Evolutionary conservation across 2,329 filamentous ascomycete genomes (phyloP).

Genomic region (Hortaea werneckii): DNA sequence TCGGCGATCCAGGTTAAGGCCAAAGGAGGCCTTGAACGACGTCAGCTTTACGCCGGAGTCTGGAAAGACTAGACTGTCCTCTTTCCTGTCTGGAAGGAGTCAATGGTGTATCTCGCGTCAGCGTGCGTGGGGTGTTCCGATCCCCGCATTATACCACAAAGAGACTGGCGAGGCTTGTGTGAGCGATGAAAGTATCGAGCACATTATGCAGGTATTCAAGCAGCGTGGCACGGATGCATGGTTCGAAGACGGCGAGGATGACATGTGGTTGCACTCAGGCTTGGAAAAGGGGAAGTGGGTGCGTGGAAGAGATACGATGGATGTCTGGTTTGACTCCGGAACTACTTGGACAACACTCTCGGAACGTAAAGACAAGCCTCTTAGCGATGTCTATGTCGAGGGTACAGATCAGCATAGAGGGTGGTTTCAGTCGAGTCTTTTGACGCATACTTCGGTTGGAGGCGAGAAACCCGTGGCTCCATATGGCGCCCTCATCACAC

Average conservation of each 20-base stretch:
- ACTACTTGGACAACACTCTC: conserved; percentile 68
- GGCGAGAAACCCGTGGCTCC: conserved; percentile 40
- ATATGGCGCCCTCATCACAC: conserved; percentile 83
- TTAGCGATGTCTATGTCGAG: conserved; percentile 83
- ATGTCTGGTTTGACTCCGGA: conserved; percentile 98
- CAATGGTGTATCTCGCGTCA: conserved; percentile 99
- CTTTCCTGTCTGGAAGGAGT: conserved; percentile 76
- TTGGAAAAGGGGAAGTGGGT: conserved; percentile 50
- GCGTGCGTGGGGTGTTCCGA: conserved; percentile 91
- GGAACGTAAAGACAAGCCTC: conserved; percentile 27
- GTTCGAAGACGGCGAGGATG: conserved; percentile 75
- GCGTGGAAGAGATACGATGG: conserved; percentile 91
- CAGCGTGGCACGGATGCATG: conserved; percentile 79
- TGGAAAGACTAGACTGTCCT: conserved; percentile 65
- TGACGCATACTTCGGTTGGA: conserved; percentile 69
- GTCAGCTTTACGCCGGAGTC: conserved; percentile 71
- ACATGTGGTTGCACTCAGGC: conserved; percentile 66
- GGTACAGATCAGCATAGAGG: conserved; percentile 93
- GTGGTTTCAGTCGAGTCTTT: conserved; percentile 94
- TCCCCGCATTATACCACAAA: conserved; percentile 73
- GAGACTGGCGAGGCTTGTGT: conserved; percentile 58
- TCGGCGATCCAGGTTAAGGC: conserved; percentile 68
- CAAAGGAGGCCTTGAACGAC: conserved; percentile 53
- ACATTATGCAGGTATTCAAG: conserved; percentile 72
- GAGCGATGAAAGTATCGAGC: conserved; percentile 65